These are phyloP conservation scores for Penicillium brevicompactum DNA, from an alignment of 2,329 filamentous ascomycete species.

Conservation along the genomic window DNA sequence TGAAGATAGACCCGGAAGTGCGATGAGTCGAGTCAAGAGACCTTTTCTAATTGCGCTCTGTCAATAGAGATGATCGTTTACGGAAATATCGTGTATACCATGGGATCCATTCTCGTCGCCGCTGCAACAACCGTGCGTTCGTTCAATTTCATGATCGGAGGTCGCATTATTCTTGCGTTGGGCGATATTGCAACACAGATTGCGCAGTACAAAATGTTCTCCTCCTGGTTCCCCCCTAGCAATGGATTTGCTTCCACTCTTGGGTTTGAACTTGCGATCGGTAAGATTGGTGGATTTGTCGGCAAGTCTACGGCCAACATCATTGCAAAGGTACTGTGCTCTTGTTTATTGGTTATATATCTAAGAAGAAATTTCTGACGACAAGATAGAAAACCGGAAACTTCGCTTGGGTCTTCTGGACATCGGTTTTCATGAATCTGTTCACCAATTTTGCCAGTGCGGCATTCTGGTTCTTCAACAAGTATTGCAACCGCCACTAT, in stretches of 20 bases:
- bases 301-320: conserved; percentile 63
- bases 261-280: conserved; percentile 62
- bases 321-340: conserved; percentile 48
- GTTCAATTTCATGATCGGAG: conserved; percentile 63
- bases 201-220: conserved; percentile 67
- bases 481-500: conserved; percentile 53
- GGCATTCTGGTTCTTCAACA: conserved; percentile 59
- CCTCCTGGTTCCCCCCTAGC: conserved; percentile 64
- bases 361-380: conserved; percentile 1
- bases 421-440: conserved; percentile 65
- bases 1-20: too few relatives aligned
- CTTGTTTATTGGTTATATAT: background rate
- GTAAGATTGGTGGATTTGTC: conserved; percentile 63
- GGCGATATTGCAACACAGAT: conserved; percentile 67
- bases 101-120: conserved; percentile 62
- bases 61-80: conserved; percentile 55
- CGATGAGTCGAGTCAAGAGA: too few relatives aligned
- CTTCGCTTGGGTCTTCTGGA: conserved; percentile 66
- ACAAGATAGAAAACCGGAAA: conserved; percentile 54
- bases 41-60: background rate
- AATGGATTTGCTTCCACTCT: conserved; percentile 65
- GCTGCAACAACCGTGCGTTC: conserved; percentile 58
- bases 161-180: conserved; percentile 57
- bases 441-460: conserved; percentile 61
- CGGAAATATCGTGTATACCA: conserved; percentile 62